Percentiles rank a stretch among this genome's conserved stretches.
Evolutionary conservation across 2,329 filamentous ascomycete genomes (phyloP).

Genomic region (Neospermospora avenae): DNA sequence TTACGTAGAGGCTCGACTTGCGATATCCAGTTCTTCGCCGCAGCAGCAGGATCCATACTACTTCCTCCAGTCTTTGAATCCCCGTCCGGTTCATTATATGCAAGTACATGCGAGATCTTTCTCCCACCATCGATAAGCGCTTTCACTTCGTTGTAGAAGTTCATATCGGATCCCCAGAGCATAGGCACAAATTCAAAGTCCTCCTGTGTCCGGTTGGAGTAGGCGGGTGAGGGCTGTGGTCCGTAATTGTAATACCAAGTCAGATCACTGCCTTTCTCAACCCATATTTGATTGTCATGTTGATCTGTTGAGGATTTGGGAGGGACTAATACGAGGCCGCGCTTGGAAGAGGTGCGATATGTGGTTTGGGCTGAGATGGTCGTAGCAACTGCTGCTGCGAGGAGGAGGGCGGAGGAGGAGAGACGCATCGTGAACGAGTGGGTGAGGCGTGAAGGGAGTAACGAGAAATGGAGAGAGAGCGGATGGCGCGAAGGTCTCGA

Average conservation of each 20-base stretch:
- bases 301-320: slow-evolving; percentile 47
- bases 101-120: slow-evolving; percentile 66
- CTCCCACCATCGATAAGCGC: slow-evolving; percentile 49
- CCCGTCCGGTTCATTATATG: slow-evolving; percentile 77
- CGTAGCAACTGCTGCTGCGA: slow-evolving; percentile 8
- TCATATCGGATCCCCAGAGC: slow-evolving; percentile 62
- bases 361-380: slow-evolving; percentile 11
- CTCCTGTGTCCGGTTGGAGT: slow-evolving; percentile 46
- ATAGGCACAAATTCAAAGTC: slow-evolving; percentile 75
- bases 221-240: slow-evolving; percentile 51
- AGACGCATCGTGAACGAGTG: slow-evolving; percentile 11
- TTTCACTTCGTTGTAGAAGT: slow-evolving; percentile 60
- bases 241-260: slow-evolving; percentile 88
- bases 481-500: background rate
- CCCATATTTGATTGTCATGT: slow-evolving; percentile 65
- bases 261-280: slow-evolving; percentile 51
- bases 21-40: slow-evolving; percentile 66
- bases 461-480: background rate
- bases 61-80: slow-evolving; percentile 49
- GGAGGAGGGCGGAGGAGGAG: slow-evolving; percentile 13
- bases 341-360: slow-evolving; percentile 49
- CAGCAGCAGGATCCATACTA: slow-evolving; percentile 54
- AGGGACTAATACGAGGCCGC: slow-evolving; percentile 66
- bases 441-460: background rate
- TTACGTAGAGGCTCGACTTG: slow-evolving; percentile 67